Evolutionary conservation across 805 yeast genomes (phyloP).

Genomic region (Starmerella vitae): DNA sequence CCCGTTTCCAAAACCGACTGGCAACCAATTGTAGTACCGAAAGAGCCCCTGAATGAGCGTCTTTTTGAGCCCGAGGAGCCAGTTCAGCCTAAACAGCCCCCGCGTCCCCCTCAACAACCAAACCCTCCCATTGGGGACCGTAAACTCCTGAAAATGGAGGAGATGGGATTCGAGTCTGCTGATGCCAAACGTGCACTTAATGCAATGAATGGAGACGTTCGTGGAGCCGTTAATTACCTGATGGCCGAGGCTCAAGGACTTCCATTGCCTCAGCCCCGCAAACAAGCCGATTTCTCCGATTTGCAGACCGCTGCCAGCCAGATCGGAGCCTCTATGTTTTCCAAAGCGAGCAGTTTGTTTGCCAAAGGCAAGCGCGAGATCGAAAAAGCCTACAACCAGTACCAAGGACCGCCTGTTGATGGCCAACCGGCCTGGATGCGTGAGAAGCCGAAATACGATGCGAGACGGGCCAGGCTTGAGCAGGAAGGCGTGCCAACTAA

Average conservation of each 20-base stretch:
- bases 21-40: no score
- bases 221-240: constrained; percentile 50
- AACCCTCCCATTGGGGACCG: constrained; percentile 6
- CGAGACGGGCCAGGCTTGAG: constrained; percentile 1
- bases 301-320: constrained; percentile 36
- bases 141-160: constrained; percentile 54
- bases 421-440: constrained; percentile 66
- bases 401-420: constrained; percentile 31
- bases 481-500: constrained; percentile 1
- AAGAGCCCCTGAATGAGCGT: no score
- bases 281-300: constrained; percentile 10
- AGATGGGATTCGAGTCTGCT: constrained; percentile 63
- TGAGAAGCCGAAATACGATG: constrained; percentile 29
- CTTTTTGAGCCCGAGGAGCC: no score
- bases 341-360: constrained; percentile 46
- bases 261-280: constrained; percentile 22
- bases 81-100: no score
- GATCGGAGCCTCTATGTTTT: constrained; percentile 41
- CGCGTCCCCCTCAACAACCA: neutral
- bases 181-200: constrained; percentile 48
- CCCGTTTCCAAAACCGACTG: neutral
- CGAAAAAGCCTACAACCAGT: constrained; percentile 48
- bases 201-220: constrained; percentile 41
- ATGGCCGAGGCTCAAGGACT: constrained; percentile 45
- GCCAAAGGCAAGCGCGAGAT: constrained; percentile 48